Percentiles rank a stretch among this genome's conserved stretches.
Conservation (phyloP, 352 stramenopile genomes). For the Phytopythium ostracodes region DNA sequence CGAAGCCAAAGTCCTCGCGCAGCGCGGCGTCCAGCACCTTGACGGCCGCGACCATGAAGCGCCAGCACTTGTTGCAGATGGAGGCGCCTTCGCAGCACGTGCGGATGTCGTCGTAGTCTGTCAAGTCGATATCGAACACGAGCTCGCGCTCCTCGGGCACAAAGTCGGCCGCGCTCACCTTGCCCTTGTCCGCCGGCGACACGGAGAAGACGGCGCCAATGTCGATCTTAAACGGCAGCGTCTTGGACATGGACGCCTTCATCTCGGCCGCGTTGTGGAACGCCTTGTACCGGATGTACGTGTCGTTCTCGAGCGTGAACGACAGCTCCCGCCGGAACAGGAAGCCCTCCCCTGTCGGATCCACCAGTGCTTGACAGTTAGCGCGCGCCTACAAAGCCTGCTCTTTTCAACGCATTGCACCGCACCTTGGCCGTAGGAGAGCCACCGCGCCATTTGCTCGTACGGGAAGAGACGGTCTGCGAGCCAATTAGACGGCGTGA, state of each 20-base stretch:
- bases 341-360: constrained; percentile 44
- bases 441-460: constrained; percentile 79
- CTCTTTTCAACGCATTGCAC: too few species aligned
- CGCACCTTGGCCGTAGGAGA: constrained; percentile 74
- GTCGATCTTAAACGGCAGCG: constrained; percentile 98
- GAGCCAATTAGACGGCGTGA: too few species aligned
- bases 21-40: constrained; percentile 91
- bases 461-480: constrained; percentile 85
- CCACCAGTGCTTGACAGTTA: neutral
- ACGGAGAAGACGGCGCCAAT: constrained; percentile 97
- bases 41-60: constrained; percentile 97
- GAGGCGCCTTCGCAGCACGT: constrained; percentile 91
- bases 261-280: constrained; percentile 89
- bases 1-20: constrained; percentile 98
- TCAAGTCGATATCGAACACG: constrained; percentile 99
- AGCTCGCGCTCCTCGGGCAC: constrained; percentile 94
- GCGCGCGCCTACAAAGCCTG: too few species aligned
- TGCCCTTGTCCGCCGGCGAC: constrained; percentile 81
- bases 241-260: constrained; percentile 85
- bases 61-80: constrained; percentile 96
- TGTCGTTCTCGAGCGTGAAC: constrained; percentile 98
- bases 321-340: constrained; percentile 96
- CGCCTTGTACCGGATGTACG: constrained; percentile 98
- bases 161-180: constrained; percentile 86
- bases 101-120: constrained; percentile 99